Percentiles rank a stretch among this genome's conserved stretches.
Conservation (phyloP, 192 early-diverging fungal genomes). For the Lunasporangiospora selenospora region DNA sequence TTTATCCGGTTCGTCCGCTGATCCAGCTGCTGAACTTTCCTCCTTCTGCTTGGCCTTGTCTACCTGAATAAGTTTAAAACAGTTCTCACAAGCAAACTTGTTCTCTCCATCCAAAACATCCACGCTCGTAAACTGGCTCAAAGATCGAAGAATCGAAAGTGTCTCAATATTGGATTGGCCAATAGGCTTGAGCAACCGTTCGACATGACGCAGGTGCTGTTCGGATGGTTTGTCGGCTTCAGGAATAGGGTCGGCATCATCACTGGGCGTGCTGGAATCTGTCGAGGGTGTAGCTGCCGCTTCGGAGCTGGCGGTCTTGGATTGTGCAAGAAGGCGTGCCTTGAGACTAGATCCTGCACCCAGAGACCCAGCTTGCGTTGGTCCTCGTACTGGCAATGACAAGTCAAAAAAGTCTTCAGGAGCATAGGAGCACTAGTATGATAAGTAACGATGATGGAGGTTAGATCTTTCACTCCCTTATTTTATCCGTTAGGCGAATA, state of each 20-base stretch:
- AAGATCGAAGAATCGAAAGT: conserved; percentile 49
- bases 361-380: conserved; percentile 1
- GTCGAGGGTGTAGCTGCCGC: not conserved
- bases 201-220: conserved; percentile 24
- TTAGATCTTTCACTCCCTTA: no score
- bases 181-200: conserved; percentile 18
- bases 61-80: conserved; percentile 49
- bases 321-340: conserved; percentile 15
- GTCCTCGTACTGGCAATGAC: conserved; percentile 58
- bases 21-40: not conserved
- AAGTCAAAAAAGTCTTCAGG: conserved; percentile 71
- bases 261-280: not conserved
- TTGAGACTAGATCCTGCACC: conserved; percentile 9
- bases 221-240: conserved; percentile 18
- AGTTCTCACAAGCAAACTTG: conserved; percentile 70
- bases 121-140: conserved; percentile 64
- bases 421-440: conserved; percentile 55
- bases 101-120: conserved; percentile 70
- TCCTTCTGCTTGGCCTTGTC: conserved; percentile 4
- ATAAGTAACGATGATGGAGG: no score
- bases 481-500: no score
- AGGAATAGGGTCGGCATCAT: conserved; percentile 8
- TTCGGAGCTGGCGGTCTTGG: not conserved
- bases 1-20: not conserved
- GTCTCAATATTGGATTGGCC: conserved; percentile 19